Conservation (phyloP, 345 rosid species). For the Microcos paniculata region DNA sequence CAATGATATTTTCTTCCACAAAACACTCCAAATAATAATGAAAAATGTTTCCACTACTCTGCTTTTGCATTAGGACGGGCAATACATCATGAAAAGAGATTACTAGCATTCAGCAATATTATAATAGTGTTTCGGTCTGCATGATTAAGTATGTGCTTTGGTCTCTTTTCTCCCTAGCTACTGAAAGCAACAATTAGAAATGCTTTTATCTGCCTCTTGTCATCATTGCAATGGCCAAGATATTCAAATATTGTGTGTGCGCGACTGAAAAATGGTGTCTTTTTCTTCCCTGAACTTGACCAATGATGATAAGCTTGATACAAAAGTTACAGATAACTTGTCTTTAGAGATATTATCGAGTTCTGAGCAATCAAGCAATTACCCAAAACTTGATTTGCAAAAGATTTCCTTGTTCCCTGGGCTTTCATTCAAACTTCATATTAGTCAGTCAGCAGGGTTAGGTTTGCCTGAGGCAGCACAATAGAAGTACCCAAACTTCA, state of each 20-base stretch:
- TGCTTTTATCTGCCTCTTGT: too few species aligned
- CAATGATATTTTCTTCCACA: neutral
- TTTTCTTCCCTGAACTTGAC: neutral
- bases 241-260: too few species aligned
- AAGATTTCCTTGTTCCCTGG: neutral
- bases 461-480: neutral
- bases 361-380: neutral
- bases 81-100: too few species aligned
- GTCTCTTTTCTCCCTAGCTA: too few species aligned
- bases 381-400: neutral
- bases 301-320: neutral
- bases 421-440: neutral
- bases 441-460: neutral
- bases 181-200: too few species aligned
- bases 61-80: too few species aligned
- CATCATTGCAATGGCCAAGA: too few species aligned
- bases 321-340: slow-evolving; percentile 1
- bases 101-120: too few species aligned
- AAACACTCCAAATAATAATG: neutral
- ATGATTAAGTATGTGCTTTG: neutral
- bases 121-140: too few species aligned
- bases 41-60: neutral
- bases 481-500: neutral
- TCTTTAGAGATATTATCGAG: neutral
- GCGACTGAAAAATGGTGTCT: too few species aligned